Conservation (phyloP, 768 basidiomycete genomes). For the Paxillus rubicundulus region DNA sequence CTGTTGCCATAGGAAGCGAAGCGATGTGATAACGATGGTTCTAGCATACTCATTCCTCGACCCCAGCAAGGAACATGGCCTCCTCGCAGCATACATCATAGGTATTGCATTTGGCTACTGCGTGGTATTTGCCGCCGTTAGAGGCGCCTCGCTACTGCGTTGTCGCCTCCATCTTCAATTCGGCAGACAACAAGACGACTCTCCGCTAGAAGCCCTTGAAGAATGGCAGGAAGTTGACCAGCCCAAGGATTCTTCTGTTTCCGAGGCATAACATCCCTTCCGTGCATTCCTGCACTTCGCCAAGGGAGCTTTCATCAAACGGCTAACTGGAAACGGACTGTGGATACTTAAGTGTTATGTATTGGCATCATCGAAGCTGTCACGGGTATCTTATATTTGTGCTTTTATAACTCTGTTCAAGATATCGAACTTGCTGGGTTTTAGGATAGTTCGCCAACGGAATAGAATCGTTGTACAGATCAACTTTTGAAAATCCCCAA, state of each 20-base stretch:
- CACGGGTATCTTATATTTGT: background rate
- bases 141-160: conserved; percentile 41
- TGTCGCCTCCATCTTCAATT: conserved; percentile 26
- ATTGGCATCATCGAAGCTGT: background rate
- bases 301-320: background rate
- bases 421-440: background rate
- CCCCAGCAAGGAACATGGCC: conserved; percentile 40
- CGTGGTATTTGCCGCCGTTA: conserved; percentile 51
- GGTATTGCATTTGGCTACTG: conserved; percentile 53
- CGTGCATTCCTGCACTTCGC: background rate
- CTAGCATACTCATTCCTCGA: conserved; percentile 67
- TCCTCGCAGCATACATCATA: conserved; percentile 60
- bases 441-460: background rate
- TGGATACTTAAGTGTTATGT: background rate
- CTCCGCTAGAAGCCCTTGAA: conserved; percentile 30
- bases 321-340: background rate
- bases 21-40: conserved; percentile 2
- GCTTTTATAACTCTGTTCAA: background rate
- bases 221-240: conserved; percentile 46
- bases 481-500: background rate
- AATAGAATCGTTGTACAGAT: background rate
- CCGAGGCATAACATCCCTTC: conserved; percentile 8
- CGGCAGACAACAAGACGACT: conserved; percentile 6
- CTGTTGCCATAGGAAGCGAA: conserved; percentile 2
- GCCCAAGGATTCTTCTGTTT: conserved; percentile 10